phyloP scores from a whole-genome alignment of 2,329 filamentous ascomycete species.

The Aspergillus sp. region DNA sequence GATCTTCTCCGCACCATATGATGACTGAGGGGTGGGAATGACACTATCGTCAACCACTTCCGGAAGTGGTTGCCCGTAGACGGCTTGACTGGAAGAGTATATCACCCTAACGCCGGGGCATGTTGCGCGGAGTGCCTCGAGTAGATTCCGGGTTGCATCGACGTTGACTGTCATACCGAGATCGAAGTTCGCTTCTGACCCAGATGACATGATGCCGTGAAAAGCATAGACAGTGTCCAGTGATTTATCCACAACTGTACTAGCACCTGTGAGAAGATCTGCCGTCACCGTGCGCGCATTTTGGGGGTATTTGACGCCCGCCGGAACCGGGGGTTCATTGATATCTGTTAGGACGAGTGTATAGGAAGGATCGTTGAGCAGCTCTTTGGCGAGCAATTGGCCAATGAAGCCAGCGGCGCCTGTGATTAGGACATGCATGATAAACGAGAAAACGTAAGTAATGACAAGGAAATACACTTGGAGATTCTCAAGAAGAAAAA shows the following conservation, averaged over 20 bases:
- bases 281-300: slow-evolving; percentile 57
- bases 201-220: slow-evolving; percentile 70
- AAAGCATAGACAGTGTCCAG: slow-evolving; percentile 64
- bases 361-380: slow-evolving; percentile 55
- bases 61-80: slow-evolving; percentile 64
- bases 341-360: slow-evolving; percentile 63
- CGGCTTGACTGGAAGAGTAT: slow-evolving; percentile 66
- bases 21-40: slow-evolving; percentile 63
- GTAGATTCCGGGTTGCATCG: slow-evolving; percentile 60
- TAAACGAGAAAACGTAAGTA: not conserved
- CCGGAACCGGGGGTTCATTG: slow-evolving; percentile 56
- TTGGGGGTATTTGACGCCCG: slow-evolving; percentile 52
- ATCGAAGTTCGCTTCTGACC: slow-evolving; percentile 65
- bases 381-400: slow-evolving; percentile 61
- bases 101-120: slow-evolving; percentile 62
- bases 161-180: slow-evolving; percentile 65
- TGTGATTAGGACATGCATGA: slow-evolving; percentile 63
- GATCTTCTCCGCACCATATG: slow-evolving; percentile 67
- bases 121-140: slow-evolving; percentile 56
- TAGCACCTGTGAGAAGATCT: slow-evolving; percentile 56
- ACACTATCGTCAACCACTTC: slow-evolving; percentile 56
- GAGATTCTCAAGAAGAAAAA: not conserved
- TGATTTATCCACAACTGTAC: slow-evolving; percentile 44
- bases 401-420: slow-evolving; percentile 69
- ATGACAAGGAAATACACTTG: not conserved